A percentile compares a stretch with the other conserved stretches of the same genome.
Conservation (phyloP, 345 rosid species). For the Linum lewisii region DNA sequence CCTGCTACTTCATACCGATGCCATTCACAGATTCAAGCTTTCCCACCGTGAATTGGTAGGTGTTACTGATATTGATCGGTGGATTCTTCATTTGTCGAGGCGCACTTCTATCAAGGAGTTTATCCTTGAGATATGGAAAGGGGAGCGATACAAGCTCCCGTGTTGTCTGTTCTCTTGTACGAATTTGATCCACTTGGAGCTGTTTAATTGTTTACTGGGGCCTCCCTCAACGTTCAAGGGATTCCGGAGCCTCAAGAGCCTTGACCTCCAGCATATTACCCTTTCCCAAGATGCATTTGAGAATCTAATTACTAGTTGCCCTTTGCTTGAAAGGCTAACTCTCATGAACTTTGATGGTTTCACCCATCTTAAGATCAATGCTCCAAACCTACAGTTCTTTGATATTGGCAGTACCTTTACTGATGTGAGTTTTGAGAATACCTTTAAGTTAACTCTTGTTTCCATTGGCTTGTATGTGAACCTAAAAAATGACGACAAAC, state of each 20-base stretch:
- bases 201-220: conserved; percentile 54
- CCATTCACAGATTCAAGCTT: conserved; percentile 51
- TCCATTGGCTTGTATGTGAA: conserved; percentile 48
- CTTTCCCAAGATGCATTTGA: conserved; percentile 47
- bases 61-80: conserved; percentile 50
- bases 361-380: conserved; percentile 43
- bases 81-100: conserved; percentile 66
- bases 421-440: conserved; percentile 38
- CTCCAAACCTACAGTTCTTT: conserved; percentile 57
- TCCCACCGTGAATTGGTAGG: conserved; percentile 63
- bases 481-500: conserved; percentile 23
- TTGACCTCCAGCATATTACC: conserved; percentile 63
- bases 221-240: conserved; percentile 48
- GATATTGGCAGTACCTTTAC: conserved; percentile 49
- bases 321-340: conserved; percentile 49
- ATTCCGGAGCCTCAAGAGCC: conserved; percentile 54
- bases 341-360: conserved; percentile 61
- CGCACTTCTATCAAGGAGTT: conserved; percentile 44
- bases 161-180: conserved; percentile 42
- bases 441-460: conserved; percentile 34
- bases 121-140: conserved; percentile 67
- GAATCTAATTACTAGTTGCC: conserved; percentile 40
- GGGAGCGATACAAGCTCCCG: conserved; percentile 52
- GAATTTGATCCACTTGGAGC: conserved; percentile 48
- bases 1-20: conserved; percentile 53